These are phyloP conservation scores for Powellomyces hirtus DNA, from an alignment of 192 early-diverging fungal species.

Conservation along the genomic window DNA sequence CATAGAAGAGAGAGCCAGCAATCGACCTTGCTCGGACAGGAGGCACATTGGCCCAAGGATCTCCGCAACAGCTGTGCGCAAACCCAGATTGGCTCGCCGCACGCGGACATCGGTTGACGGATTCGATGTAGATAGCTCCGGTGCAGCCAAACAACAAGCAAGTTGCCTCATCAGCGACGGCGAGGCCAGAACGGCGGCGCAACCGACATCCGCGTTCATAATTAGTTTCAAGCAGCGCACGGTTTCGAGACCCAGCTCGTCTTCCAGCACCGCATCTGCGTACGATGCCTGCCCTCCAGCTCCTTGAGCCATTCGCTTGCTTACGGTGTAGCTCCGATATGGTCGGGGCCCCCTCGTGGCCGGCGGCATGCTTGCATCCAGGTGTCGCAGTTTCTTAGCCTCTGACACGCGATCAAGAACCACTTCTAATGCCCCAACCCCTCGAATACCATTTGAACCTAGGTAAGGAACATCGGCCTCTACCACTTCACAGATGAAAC, in stretches of 20 bases:
- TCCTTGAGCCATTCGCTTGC: background rate
- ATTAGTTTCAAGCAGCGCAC: slow-evolving; percentile 28
- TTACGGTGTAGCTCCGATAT: slow-evolving; percentile 1
- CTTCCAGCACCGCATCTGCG: slow-evolving; percentile 30
- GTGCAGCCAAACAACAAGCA: slow-evolving; percentile 21
- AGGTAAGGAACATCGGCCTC: slow-evolving; percentile 14
- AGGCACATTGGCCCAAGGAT: slow-evolving; percentile 32
- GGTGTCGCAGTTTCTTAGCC: slow-evolving; percentile 6
- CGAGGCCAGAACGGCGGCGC: slow-evolving; percentile 17
- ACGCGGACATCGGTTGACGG: background rate
- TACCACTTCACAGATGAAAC: slow-evolving; percentile 25
- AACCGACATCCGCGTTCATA: slow-evolving; percentile 28
- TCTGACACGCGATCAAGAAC: slow-evolving; percentile 30
- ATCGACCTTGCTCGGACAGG: slow-evolving; percentile 18
- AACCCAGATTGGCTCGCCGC: slow-evolving; percentile 10
- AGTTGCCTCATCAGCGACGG: slow-evolving; percentile 22
- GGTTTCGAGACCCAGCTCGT: slow-evolving; percentile 22
- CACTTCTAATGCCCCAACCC: slow-evolving; percentile 25
- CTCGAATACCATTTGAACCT: slow-evolving; percentile 17
- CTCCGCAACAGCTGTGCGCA: slow-evolving; percentile 20
- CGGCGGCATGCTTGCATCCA: background rate
- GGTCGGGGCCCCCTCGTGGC: background rate
- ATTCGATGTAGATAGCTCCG: background rate
- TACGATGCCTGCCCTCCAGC: slow-evolving; percentile 5
- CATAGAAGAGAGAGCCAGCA: slow-evolving; percentile 16